These are phyloP conservation scores for Tricladium varicosporioides DNA, from an alignment of 2,329 filamentous ascomycete species.

Conservation along the genomic window DNA sequence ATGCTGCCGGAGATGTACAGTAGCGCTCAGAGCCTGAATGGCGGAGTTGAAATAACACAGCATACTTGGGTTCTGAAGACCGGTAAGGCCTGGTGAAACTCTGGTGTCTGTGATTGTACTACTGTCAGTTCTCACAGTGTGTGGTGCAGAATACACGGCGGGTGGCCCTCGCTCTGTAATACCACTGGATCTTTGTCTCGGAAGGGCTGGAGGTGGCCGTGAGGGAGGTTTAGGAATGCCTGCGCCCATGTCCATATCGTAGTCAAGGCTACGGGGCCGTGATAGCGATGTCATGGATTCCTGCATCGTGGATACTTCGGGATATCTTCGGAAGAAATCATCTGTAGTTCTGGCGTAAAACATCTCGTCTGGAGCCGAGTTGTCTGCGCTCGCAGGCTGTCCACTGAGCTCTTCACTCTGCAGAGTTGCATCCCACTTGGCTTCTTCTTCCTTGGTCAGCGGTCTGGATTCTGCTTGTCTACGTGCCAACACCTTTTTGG, in stretches of 20 bases:
- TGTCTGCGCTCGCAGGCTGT: slow-evolving; percentile 39
- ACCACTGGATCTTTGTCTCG: slow-evolving; percentile 73
- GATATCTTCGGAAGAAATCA: slow-evolving; percentile 81
- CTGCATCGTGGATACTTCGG: slow-evolving; percentile 61
- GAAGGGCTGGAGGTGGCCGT: slow-evolving; percentile 51
- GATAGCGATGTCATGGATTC: slow-evolving; percentile 55
- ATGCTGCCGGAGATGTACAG: slow-evolving; percentile 64
- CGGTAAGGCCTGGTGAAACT: slow-evolving; percentile 60
- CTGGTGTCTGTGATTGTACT: slow-evolving; percentile 38
- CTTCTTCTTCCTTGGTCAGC: slow-evolving; percentile 77
- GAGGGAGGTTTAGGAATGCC: slow-evolving; percentile 35
- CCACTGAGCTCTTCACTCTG: slow-evolving; percentile 55
- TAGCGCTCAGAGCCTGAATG: slow-evolving; percentile 78
- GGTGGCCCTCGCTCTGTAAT: slow-evolving; percentile 56
- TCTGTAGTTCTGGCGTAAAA: slow-evolving; percentile 69
- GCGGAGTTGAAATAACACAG: slow-evolving; percentile 94
- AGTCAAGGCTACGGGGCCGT: slow-evolving; percentile 4
- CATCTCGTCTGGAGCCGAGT: slow-evolving; percentile 45
- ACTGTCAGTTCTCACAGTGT: slow-evolving; percentile 34
- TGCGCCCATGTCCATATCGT: slow-evolving; percentile 31
- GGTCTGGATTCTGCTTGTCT: slow-evolving; percentile 55
- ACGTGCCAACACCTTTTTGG: slow-evolving; percentile 25
- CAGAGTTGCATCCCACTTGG: slow-evolving; percentile 75
- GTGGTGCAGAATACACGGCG: slow-evolving; percentile 35
- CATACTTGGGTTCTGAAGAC: slow-evolving; percentile 75